Conservation (phyloP, 352 stramenopile genomes). For the Globisporangium takayamanum region DNA sequence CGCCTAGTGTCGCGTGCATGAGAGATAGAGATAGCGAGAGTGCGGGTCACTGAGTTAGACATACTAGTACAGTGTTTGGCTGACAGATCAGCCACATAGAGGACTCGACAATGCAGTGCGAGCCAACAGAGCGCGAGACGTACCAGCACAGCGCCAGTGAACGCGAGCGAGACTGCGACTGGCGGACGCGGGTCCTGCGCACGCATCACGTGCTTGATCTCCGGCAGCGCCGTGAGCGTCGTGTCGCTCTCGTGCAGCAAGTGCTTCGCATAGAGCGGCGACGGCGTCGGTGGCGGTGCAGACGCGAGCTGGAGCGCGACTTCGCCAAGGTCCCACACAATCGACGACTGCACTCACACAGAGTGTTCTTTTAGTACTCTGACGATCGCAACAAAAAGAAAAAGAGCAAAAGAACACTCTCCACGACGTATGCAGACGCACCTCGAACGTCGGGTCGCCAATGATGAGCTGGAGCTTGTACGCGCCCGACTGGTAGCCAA, state of each 20-base stretch:
- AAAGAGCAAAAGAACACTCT: background rate
- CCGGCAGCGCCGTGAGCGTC: slow-evolving; percentile 74
- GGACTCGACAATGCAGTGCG: background rate
- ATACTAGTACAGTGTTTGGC: background rate
- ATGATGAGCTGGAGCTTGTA: slow-evolving; percentile 71
- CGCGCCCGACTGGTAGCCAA: slow-evolving; percentile 68
- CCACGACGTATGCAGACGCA: slow-evolving; percentile 2
- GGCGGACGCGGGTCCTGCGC: slow-evolving; percentile 60
- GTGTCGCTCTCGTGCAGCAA: slow-evolving; percentile 86
- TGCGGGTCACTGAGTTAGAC: background rate
- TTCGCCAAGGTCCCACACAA: slow-evolving; percentile 64
- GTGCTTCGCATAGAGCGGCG: slow-evolving; percentile 83
- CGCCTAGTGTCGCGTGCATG: slow-evolving; percentile 7
- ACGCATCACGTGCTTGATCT: slow-evolving; percentile 87
- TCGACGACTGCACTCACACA: slow-evolving; percentile 11
- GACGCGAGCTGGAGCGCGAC: slow-evolving; percentile 66
- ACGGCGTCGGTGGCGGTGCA: slow-evolving; percentile 46
- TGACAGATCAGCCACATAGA: background rate
- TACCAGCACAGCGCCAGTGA: slow-evolving; percentile 56
- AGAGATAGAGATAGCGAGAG: background rate
- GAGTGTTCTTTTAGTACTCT: too few relatives aligned
- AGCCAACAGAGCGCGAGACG: background rate
- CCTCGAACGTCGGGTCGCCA: slow-evolving; percentile 68
- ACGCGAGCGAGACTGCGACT: slow-evolving; percentile 59
- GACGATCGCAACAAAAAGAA: too few relatives aligned